Evolutionary conservation across 2,329 filamentous ascomycete genomes (phyloP).

Genomic region (Exophiala dermatitidis): DNA sequence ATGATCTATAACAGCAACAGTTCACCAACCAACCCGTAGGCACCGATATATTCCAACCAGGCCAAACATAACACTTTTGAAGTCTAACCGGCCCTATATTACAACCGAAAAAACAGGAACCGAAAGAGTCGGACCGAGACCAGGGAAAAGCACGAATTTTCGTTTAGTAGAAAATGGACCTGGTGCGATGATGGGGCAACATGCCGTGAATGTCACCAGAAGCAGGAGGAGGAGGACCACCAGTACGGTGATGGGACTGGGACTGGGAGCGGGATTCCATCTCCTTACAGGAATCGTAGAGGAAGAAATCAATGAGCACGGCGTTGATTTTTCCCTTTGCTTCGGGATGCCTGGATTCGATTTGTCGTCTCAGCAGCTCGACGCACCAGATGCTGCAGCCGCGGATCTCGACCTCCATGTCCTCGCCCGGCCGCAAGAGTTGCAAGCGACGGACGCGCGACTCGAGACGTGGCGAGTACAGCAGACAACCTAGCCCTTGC

Average conservation of each 20-base stretch:
- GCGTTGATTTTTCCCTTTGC: constrained; percentile 57
- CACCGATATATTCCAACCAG: no score
- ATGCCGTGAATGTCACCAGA: constrained; percentile 23
- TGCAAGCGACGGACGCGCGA: constrained; percentile 59
- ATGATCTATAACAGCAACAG: no score
- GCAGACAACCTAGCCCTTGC: constrained; percentile 70
- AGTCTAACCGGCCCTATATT: no score
- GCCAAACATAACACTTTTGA: no score
- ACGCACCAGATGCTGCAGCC: constrained; percentile 96
- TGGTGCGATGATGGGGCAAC: constrained; percentile 38
- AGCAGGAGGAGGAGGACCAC: no score
- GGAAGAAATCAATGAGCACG: constrained; percentile 91
- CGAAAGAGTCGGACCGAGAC: no score
- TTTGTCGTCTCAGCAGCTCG: constrained; percentile 78
- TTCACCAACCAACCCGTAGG: no score
- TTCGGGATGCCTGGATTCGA: constrained; percentile 60
- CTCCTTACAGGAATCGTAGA: constrained; percentile 92
- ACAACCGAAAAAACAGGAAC: no score
- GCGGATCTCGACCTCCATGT: constrained; percentile 80
- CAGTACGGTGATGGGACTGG: no score
- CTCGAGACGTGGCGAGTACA: constrained; percentile 74
- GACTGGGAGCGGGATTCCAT: constrained; percentile 49
- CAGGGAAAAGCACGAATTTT: no score
- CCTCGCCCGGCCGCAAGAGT: constrained; percentile 61
- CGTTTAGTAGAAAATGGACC: constrained; percentile 26